Percentiles rank a stretch among this genome's conserved stretches.
Conservation (phyloP, 352 stramenopile species). For the Globisporangium solare region DNA sequence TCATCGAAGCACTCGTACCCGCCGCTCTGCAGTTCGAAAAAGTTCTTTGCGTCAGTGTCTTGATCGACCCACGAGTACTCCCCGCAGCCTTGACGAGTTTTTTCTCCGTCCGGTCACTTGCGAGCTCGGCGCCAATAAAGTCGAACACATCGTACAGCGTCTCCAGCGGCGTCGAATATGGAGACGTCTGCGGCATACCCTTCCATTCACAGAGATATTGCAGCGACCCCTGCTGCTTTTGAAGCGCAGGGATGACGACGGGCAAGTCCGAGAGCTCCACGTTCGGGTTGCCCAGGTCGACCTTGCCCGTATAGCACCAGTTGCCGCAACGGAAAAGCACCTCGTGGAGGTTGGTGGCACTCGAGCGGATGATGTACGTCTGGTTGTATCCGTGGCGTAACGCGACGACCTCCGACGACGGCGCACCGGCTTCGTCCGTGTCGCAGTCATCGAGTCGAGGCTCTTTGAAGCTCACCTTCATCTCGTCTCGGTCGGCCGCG, state of each 20-base stretch:
- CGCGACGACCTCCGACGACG: slow-evolving; percentile 60
- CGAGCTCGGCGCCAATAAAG: slow-evolving; percentile 80
- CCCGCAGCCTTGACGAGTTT: slow-evolving; percentile 82
- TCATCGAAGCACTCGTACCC: slow-evolving; percentile 85
- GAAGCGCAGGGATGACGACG: slow-evolving; percentile 86
- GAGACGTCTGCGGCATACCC: slow-evolving; percentile 55
- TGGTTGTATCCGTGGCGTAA: slow-evolving; percentile 90
- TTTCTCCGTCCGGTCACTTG: slow-evolving; percentile 70
- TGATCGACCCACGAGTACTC: slow-evolving; percentile 91
- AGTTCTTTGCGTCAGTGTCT: slow-evolving; percentile 70
- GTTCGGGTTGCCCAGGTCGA: slow-evolving; percentile 76
- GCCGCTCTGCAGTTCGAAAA: slow-evolving; percentile 92
- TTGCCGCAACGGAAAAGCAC: slow-evolving; percentile 94
- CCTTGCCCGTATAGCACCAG: slow-evolving; percentile 92
- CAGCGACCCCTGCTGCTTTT: slow-evolving; percentile 91
- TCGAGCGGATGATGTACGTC: slow-evolving; percentile 87
- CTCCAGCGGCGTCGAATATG: slow-evolving; percentile 66
- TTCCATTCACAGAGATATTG: slow-evolving; percentile 92
- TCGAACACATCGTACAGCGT: slow-evolving; percentile 84
- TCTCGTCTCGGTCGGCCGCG: slow-evolving; percentile 9
- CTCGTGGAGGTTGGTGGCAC: slow-evolving; percentile 68
- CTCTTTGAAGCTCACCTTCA: slow-evolving; percentile 25
- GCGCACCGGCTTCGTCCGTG: slow-evolving; percentile 35
- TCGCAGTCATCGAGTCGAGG: slow-evolving; percentile 26
- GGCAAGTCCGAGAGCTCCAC: slow-evolving; percentile 88